Percentiles rank a stretch among this genome's conserved stretches.
Evolutionary conservation across 805 yeast species (phyloP).

Genomic region (Yarrowia keelungensis): DNA sequence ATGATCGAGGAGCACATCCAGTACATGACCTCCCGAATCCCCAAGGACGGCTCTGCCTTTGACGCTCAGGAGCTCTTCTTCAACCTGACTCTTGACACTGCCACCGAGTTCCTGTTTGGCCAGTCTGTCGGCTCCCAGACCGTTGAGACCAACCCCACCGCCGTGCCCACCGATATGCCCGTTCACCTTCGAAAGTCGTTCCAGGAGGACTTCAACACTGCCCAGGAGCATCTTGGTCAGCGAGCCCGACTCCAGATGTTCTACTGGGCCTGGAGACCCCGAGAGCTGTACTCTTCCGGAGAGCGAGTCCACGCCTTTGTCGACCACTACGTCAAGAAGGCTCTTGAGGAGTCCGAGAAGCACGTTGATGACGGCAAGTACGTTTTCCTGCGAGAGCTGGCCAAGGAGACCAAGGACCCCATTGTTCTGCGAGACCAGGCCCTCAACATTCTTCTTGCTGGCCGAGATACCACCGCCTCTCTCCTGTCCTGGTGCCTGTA

Average conservation of each 20-base stretch:
- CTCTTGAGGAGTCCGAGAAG: conserved; percentile 46
- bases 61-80: conserved; percentile 48
- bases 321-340: conserved; percentile 53
- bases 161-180: conserved; percentile 40
- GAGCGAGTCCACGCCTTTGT: conserved; percentile 50
- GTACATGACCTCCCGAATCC: conserved; percentile 40
- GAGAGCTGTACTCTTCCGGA: conserved; percentile 49
- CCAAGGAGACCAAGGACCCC: conserved; percentile 58
- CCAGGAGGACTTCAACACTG: conserved; percentile 43
- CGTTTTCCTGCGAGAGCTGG: conserved; percentile 58
- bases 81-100: conserved; percentile 49
- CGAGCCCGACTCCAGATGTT: conserved; percentile 44
- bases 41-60: conserved; percentile 41
- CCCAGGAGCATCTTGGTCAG: conserved; percentile 41
- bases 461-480: conserved; percentile 64
- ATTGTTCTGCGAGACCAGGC: conserved; percentile 58
- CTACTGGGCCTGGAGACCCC: conserved; percentile 42
- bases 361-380: conserved; percentile 51
- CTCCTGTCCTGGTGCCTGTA: conserved; percentile 56
- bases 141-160: conserved; percentile 40
- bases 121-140: conserved; percentile 46
- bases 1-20: conserved; percentile 47
- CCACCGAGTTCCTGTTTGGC: conserved; percentile 51
- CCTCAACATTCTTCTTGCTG: conserved; percentile 60
- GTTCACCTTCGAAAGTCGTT: conserved; percentile 42